Evolutionary conservation across 164 flowering plant species (phyloP), one percentile per base, ranked within the genome.

Genomic region (Sedum album): DNA sequence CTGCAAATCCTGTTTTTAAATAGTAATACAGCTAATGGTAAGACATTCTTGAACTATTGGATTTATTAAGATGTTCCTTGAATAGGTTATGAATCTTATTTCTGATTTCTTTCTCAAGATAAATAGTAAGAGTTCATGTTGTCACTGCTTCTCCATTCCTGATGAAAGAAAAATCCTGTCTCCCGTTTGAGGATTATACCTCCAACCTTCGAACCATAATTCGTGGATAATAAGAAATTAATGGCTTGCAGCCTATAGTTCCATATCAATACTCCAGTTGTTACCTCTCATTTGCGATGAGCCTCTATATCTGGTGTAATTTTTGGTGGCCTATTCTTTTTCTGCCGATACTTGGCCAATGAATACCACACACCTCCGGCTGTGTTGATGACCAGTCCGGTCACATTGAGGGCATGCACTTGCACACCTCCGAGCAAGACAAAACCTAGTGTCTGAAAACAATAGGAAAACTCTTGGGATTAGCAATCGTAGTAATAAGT

Each of bases 291-390:
- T 74, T 80, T 85, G 25, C 76, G 72, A 76, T 75, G 85, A 65
- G 87, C 83, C 74, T 90, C 93, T 26, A 74, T 77, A 70, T 89
- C 96, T 1, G 86, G 65, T 1, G 78, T 65, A 11, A 73, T 60
- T 81, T 77, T 88, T 13, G 82, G 75, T 23, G 82, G 77, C 68
- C 80, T 87, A 79, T 51, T 83, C 83, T 74, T 91, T 82, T 86
- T 94, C 69, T 88, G 90, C 75, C 82, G 88, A 76, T 88, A 94
- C 74, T 94, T 94, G 51, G 97, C 95, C 68, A 74, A 80, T 21
- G 98, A 94, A 75, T 94, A 94, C 98, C 97, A 94, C 31, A 94
- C 77, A 5, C 98, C 98, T 66, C 98, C 98, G 61, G 88, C 87
- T 5, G 96, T 91, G 86, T 94, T 94, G 78, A 94, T 85, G 20